phyloP scores from a whole-genome alignment of 306 rosid genomes.

The Leucaena leucocephala region DNA sequence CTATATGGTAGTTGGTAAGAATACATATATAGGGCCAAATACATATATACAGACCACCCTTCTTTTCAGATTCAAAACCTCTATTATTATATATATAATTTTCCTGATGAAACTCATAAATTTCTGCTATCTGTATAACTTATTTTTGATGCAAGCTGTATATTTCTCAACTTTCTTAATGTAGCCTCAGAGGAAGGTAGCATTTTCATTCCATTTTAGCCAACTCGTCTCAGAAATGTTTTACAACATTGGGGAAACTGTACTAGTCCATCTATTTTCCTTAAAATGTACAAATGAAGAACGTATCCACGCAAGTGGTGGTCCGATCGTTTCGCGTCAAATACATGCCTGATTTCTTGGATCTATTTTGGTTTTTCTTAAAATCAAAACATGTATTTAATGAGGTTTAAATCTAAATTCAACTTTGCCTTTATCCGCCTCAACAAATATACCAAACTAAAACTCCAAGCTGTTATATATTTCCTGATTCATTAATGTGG shows the following conservation, averaged over 20 bases:
- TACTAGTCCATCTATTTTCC: too few species aligned
- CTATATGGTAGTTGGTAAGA: constrained; percentile 18
- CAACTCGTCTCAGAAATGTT: not conserved
- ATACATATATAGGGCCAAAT: constrained; percentile 17
- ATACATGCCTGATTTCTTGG: not conserved
- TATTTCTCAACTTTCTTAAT: not conserved
- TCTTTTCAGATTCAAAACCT: constrained; percentile 27
- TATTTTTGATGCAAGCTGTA: not conserved
- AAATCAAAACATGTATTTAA: too few species aligned
- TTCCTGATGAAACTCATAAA: not conserved
- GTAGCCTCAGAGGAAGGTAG: not conserved
- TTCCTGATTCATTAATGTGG: not conserved
- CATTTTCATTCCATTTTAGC: not conserved
- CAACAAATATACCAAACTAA: not conserved
- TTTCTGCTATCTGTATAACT: too few species aligned
- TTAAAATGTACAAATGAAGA: not conserved
- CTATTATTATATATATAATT: not conserved
- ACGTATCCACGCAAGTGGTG: too few species aligned
- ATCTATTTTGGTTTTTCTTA: too few species aligned
- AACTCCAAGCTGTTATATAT: not conserved
- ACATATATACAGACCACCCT: not conserved
- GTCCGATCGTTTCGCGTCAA: not conserved
- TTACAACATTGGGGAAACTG: too few species aligned
- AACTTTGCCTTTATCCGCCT: too few species aligned
- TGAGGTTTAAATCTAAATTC: too few species aligned